These are phyloP conservation scores for Berberis thunbergii DNA, from an alignment of 164 flowering plant species.

Conservation along the genomic window DNA sequence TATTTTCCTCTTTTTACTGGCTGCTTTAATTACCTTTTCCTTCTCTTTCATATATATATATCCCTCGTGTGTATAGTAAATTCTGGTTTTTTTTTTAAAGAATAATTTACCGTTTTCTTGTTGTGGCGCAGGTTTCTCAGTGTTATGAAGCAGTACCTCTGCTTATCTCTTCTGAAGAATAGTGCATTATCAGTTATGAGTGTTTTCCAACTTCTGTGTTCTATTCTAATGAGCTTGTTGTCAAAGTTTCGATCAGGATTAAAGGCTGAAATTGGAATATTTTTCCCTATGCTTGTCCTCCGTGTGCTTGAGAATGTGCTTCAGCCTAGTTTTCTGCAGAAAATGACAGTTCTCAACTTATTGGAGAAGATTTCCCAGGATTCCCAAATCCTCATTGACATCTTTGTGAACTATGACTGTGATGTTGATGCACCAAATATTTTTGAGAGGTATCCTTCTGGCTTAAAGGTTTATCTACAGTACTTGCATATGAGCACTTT, in stretches of 20 bases:
- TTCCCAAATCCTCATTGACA: conserved; percentile 71
- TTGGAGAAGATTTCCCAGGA: conserved; percentile 81
- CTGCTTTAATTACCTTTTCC: not conserved
- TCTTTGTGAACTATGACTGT: conserved; percentile 96
- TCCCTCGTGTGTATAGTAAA: not conserved
- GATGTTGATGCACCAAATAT: conserved; percentile 96
- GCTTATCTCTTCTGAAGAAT: conserved; percentile 92
- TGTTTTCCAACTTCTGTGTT: conserved; percentile 88
- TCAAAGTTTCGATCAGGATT: conserved; percentile 75
- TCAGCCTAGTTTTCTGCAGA: conserved; percentile 90
- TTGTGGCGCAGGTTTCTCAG: conserved; percentile 65
- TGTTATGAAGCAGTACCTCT: conserved; percentile 79
- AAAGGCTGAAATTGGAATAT: conserved; percentile 91
- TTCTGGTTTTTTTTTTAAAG: not conserved
- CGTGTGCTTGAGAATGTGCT: conserved; percentile 97
- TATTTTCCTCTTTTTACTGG: not conserved
- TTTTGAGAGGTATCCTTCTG: conserved; percentile 73
- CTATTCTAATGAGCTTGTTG: conserved; percentile 72
- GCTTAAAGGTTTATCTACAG: not conserved
- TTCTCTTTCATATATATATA: not conserved
- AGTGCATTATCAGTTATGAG: conserved; percentile 97
- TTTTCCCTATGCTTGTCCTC: conserved; percentile 92
- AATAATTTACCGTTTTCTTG: conserved; percentile 6
- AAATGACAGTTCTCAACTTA: conserved; percentile 86
- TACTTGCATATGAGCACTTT: not conserved